Conservation (phyloP, 352 stramenopile species). For the Globisporangium paddicum region DNA sequence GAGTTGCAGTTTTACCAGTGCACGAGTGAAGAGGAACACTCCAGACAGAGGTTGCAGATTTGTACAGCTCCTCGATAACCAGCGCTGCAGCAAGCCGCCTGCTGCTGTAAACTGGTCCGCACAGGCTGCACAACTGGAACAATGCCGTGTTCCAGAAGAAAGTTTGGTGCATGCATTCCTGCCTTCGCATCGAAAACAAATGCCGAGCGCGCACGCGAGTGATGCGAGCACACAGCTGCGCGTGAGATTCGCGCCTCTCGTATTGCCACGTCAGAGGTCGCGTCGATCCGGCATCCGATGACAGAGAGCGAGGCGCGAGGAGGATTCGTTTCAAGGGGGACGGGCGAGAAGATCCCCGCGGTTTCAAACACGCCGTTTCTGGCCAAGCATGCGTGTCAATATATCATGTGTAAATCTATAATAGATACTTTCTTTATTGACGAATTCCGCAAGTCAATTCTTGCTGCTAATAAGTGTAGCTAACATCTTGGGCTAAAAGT, state of each 20-base stretch:
- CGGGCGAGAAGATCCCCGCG: conserved; percentile 1
- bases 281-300: neutral
- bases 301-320: neutral
- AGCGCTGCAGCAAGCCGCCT: too few species aligned
- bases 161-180: too few species aligned
- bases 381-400: conserved; percentile 4
- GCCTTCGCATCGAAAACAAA: too few species aligned
- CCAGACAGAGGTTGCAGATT: too few species aligned
- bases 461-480: neutral
- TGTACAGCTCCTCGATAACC: too few species aligned
- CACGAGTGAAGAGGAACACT: too few species aligned
- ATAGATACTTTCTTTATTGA: neutral
- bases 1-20: too few species aligned
- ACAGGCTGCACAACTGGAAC: too few species aligned
- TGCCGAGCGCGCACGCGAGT: too few species aligned
- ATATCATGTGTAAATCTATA: neutral
- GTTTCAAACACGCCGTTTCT: conserved; percentile 6
- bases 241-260: neutral
- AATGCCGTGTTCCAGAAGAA: too few species aligned
- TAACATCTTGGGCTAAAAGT: neutral
- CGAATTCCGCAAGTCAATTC: neutral
- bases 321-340: neutral
- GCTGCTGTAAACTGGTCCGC: too few species aligned
- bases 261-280: too few species aligned
- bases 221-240: neutral